Evolutionary conservation across 345 rosid species (phyloP).

Genomic region (Ailanthus altissimus): DNA sequence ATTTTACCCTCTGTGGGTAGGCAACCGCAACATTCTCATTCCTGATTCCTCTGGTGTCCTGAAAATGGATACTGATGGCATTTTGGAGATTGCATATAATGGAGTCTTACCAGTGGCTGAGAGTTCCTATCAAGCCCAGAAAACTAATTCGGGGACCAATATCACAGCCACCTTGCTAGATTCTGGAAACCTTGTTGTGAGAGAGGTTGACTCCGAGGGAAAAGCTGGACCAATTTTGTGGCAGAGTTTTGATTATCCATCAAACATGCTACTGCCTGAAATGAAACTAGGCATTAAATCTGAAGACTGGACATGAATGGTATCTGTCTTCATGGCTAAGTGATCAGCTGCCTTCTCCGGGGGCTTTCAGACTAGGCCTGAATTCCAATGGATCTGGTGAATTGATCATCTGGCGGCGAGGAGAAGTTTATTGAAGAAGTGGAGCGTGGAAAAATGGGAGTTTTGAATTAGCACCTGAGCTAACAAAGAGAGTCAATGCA

Average conservation of each 20-base stretch:
- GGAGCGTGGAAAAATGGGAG: slow-evolving; percentile 48
- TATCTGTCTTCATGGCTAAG: slow-evolving; percentile 53
- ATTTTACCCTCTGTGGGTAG: slow-evolving; percentile 55
- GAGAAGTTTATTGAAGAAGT: slow-evolving; percentile 54
- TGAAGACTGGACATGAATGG: slow-evolving; percentile 46
- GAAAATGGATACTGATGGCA: slow-evolving; percentile 42
- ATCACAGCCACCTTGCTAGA: slow-evolving; percentile 49
- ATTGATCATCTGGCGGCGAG: slow-evolving; percentile 51
- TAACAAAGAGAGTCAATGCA: slow-evolving; percentile 30
- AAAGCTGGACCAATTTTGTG: slow-evolving; percentile 44
- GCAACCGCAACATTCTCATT: slow-evolving; percentile 44
- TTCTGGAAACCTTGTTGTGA: slow-evolving; percentile 52
- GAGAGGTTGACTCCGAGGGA: slow-evolving; percentile 30
- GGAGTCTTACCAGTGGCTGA: slow-evolving; percentile 36
- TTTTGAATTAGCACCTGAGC: slow-evolving; percentile 38
- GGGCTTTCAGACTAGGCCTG: slow-evolving; percentile 62
- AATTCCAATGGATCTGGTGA: slow-evolving; percentile 45
- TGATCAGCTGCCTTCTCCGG: slow-evolving; percentile 45
- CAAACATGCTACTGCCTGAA: slow-evolving; percentile 52
- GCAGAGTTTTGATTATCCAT: slow-evolving; percentile 72
- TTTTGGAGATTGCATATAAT: slow-evolving; percentile 41
- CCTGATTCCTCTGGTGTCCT: slow-evolving; percentile 57
- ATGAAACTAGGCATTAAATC: slow-evolving; percentile 65
- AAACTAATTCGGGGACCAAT: slow-evolving; percentile 7
- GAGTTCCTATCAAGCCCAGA: slow-evolving; percentile 29